Conservation (phyloP, 2,329 filamentous ascomycete species). For the Colletotrichum sp. region DNA sequence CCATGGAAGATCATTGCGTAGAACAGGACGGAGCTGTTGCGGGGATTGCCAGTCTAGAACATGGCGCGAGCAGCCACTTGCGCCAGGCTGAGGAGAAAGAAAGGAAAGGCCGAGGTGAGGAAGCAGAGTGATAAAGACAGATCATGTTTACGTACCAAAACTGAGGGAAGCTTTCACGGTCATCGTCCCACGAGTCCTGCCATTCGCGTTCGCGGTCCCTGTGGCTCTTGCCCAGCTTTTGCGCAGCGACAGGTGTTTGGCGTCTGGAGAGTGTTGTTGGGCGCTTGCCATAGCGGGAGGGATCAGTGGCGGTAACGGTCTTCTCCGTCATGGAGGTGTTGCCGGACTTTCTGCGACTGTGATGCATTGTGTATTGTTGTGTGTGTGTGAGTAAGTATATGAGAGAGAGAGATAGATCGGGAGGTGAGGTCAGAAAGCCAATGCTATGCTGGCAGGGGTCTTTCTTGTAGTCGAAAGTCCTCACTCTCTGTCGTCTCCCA, state of each 20-base stretch:
- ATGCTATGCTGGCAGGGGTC: constrained; percentile 14
- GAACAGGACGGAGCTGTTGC: background rate
- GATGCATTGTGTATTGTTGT: constrained; percentile 50
- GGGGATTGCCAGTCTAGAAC: constrained; percentile 6
- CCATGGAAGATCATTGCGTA: constrained; percentile 8
- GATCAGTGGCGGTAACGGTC: constrained; percentile 49
- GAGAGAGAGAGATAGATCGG: constrained; percentile 12
- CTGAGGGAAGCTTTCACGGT: constrained; percentile 68
- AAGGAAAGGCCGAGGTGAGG: background rate
- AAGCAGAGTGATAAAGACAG: background rate
- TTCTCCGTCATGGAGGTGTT: constrained; percentile 62
- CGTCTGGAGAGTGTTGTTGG: constrained; percentile 50
- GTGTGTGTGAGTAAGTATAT: constrained; percentile 2
- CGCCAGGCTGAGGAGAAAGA: background rate
- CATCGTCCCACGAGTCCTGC: constrained; percentile 59
- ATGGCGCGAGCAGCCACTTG: constrained; percentile 5
- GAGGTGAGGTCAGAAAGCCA: background rate
- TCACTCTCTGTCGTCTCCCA: background rate
- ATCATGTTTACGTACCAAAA: constrained; percentile 59
- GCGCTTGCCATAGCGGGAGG: constrained; percentile 50
- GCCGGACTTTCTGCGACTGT: constrained; percentile 62
- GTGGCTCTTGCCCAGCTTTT: constrained; percentile 56
- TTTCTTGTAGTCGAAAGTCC: constrained; percentile 5
- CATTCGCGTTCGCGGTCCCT: constrained; percentile 57
- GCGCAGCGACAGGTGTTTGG: constrained; percentile 41